Evolutionary conservation across 805 yeast genomes (phyloP).

Genomic region (Saturnispora dispora): DNA sequence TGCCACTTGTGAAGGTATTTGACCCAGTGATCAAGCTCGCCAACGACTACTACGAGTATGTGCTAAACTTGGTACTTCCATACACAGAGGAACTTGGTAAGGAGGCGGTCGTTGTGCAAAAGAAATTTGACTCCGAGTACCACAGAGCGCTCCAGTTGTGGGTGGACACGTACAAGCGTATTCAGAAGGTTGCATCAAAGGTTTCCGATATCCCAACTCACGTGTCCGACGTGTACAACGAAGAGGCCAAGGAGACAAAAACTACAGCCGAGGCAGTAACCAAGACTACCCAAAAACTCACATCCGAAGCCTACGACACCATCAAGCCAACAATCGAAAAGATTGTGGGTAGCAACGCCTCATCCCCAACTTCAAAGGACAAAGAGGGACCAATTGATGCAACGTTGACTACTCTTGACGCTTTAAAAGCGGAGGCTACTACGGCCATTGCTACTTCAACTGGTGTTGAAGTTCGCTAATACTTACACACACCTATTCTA

Average conservation of each 20-base stretch:
- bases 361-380: neutral
- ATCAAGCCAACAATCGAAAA: conserved; percentile 27
- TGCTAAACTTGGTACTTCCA: conserved; percentile 18
- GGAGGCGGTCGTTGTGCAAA: conserved; percentile 1
- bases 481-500: neutral
- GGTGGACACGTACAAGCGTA: conserved; percentile 22
- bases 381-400: conserved; percentile 1
- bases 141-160: conserved; percentile 21
- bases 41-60: conserved; percentile 25
- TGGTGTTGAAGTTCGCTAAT: conserved; percentile 26
- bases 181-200: conserved; percentile 21
- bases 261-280: conserved; percentile 28
- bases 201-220: conserved; percentile 25
- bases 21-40: conserved; percentile 23
- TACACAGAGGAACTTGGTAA: conserved; percentile 6
- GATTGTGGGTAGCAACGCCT: conserved; percentile 15
- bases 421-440: neutral
- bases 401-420: neutral
- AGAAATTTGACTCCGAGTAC: conserved; percentile 18
- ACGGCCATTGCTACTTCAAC: conserved; percentile 10
- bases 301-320: conserved; percentile 27
- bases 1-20: conserved; percentile 6
- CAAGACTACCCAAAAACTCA: conserved; percentile 29
- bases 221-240: conserved; percentile 24
- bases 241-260: conserved; percentile 23